A percentile compares a stretch with the other conserved stretches of the same genome.
Evolutionary conservation across 164 flowering plant species (phyloP).

Genomic region (Dillenia turbinata): DNA sequence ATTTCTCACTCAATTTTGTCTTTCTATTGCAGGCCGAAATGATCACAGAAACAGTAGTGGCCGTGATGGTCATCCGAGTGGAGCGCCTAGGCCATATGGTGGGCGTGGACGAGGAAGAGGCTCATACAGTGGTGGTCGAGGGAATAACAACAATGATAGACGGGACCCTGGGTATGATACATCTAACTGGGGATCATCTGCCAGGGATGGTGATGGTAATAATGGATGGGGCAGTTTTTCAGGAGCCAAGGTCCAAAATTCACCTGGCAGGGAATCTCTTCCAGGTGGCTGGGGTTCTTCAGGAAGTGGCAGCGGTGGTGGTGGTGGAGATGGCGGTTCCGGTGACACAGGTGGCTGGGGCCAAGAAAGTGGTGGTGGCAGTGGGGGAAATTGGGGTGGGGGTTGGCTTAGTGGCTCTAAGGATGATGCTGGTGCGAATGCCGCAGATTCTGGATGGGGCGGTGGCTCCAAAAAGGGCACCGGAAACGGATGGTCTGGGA

Average conservation of each 20-base stretch:
- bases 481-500: conserved; percentile 15
- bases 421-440: conserved; percentile 16
- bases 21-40: conserved; percentile 35
- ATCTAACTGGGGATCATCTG: conserved; percentile 48
- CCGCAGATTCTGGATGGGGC: conserved; percentile 24
- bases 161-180: conserved; percentile 42
- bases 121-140: conserved; percentile 28
- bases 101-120: conserved; percentile 58
- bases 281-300: conserved; percentile 58
- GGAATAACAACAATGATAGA: conserved; percentile 27
- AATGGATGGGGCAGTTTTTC: conserved; percentile 23
- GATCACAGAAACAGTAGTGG: conserved; percentile 44
- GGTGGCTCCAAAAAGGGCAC: conserved; percentile 9
- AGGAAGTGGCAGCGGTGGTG: conserved; percentile 31
- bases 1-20: too few relatives aligned
- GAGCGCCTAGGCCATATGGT: conserved; percentile 61
- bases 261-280: conserved; percentile 49
- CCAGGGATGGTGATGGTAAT: conserved; percentile 44
- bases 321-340: conserved; percentile 14
- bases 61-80: conserved; percentile 61
- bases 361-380: conserved; percentile 13
- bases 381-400: conserved; percentile 1
- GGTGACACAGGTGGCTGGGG: conserved; percentile 16
- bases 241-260: conserved; percentile 42
- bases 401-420: conserved; percentile 8